Evolutionary conservation across 75 land plant species (phyloP), one percentile per base, ranked within the genome.

Genomic region (Gnetum montanum): DNA sequence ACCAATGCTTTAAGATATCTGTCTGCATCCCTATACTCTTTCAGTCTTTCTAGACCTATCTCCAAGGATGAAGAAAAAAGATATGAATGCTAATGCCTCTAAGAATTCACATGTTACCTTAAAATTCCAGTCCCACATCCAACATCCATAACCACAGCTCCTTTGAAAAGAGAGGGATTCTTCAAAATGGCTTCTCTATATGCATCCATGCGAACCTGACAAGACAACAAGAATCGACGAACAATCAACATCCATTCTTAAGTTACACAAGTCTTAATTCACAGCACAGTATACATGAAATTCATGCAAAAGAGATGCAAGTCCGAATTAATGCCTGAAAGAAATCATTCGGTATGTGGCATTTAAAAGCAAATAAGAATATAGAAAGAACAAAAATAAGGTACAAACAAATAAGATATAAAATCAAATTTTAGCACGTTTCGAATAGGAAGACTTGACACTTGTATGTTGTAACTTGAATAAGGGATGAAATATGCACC

Each of bases 101-200:
- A n/a, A 30, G 55, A 25, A 37, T 19, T 18, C 20, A 31, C 12
- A 52, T 52, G 20, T 23, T 13, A 94, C 98, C 98, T 94, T 43
- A 94, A 62, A 52, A 94, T 94, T 60, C 98, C 98, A 34, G 98
- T 94, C 31, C 98, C 98, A 74, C 98, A 94, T n/a, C 98, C 98
- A 48, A 94, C 82, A 73, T 94, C 98, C 87, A 94, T 61, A 24
- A 94, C 96, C 45, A 68, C 64, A 6, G 96, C 86, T 60, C 65
- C 70, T 4, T 79, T 73, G 27, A 94, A 34, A 35, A 94, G 72
- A 51, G 87, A 67, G 31, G 90, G 91, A 66, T 94, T 94, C 8
- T 60, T 64, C 63, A 71, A 52, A 51, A 94, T 71, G 30, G 98
- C 90, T 54, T 58, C 52, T 24, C 72, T 73, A 59, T 94, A 94